Conservation (phyloP, 768 basidiomycete genomes). For the Psilocybe cyanescens region DNA sequence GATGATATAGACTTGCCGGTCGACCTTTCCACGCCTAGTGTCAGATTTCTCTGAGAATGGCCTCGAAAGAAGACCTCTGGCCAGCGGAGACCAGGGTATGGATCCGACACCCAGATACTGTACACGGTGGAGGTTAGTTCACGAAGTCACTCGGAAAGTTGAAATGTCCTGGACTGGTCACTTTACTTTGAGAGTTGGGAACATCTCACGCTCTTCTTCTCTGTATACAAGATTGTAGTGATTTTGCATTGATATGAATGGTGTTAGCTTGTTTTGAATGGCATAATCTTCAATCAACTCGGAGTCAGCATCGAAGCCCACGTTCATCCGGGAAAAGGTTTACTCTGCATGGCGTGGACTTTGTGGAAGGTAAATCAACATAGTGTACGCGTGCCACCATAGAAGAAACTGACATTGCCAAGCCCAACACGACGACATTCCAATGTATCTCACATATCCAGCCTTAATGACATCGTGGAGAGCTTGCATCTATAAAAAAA, state of each 20-base stretch:
- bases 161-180: neutral
- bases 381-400: neutral
- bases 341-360: conserved; percentile 65
- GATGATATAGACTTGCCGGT: conserved; percentile 30
- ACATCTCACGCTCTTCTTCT: conserved; percentile 70
- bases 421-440: conserved; percentile 59
- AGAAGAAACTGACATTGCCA: conserved; percentile 49
- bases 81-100: conserved; percentile 66
- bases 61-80: conserved; percentile 51
- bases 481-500: conserved; percentile 57
- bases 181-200: conserved; percentile 56
- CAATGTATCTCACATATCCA: conserved; percentile 64
- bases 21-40: conserved; percentile 42
- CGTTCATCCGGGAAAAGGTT: neutral
- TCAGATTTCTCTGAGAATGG: conserved; percentile 32
- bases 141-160: neutral
- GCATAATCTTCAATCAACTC: conserved; percentile 51
- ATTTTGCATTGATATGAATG: conserved; percentile 76
- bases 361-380: neutral
- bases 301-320: neutral
- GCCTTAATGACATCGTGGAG: conserved; percentile 70
- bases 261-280: conserved; percentile 56
- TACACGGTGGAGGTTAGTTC: neutral
- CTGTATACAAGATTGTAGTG: conserved; percentile 64
- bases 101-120: conserved; percentile 56